Evolutionary conservation across 345 rosid genomes (phyloP), one percentile per base, ranked within the genome.

Genomic region (Mangifera indica): DNA sequence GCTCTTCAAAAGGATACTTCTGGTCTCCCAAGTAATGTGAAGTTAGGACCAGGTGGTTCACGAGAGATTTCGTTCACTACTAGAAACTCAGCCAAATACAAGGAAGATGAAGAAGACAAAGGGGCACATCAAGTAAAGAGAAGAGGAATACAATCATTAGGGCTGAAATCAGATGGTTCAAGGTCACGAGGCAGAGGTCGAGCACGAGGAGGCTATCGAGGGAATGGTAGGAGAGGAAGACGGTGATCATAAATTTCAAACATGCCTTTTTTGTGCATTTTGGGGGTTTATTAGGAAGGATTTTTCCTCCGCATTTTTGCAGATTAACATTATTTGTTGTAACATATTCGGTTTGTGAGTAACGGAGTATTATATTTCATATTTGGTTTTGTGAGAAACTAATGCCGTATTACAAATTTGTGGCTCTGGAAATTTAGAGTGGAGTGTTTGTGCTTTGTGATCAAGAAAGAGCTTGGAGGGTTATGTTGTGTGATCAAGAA

Each of bases 1-100:
- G 90, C 88, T 55, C 81, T 89, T 72, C 83, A 84, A 78, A 81
- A 77, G 9, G 79, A 67, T 58, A 79, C 69, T 49, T 79, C 81
- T 24, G 86, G 88, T 53, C 59, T 59, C 32, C 69, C 83, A 11
- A 84, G 73, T 15, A 84, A 79, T 25, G 86, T 95, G 34, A 92
- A 91, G 79, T 79, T 88, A 62, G 98, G 98, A 61, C 88, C 91
- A 7, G 98, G 99, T 65, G 98, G 97, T 26, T 95, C 98, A 0
- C 78, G 98, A 17, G 96, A 95, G 79, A 85, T 92, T 74, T 92
- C 96, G 42, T 92, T 92, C 73, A 46, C 64, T n/a, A 52, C 98
- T 44, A 85, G 82, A 82, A 86, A 87, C 78, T 82, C 81, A 0
- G 86, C 85, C 25, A 89, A 76, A 67, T 89, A 87, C 81, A 78